These are phyloP conservation scores for Berberis vulgaris DNA, from an alignment of 164 flowering plant species.

Conservation along the genomic window DNA sequence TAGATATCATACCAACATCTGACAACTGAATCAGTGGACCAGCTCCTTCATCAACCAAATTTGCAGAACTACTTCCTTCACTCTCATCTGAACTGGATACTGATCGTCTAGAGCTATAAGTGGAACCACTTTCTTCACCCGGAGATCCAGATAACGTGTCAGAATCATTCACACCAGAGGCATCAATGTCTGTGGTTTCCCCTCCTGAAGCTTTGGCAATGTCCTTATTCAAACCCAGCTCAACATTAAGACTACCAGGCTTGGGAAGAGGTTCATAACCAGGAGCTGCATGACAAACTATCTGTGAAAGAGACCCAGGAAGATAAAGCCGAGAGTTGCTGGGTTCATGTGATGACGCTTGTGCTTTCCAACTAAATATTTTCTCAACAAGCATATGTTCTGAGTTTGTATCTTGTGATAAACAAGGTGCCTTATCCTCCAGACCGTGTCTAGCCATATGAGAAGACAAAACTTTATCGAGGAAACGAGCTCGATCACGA, in stretches of 20 bases:
- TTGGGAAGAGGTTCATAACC: constrained; percentile 96
- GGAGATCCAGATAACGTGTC: constrained; percentile 47
- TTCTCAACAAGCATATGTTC: constrained; percentile 30
- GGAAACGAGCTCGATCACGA: constrained; percentile 74
- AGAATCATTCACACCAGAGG: constrained; percentile 33
- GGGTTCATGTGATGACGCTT: constrained; percentile 22
- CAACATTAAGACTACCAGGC: constrained; percentile 57
- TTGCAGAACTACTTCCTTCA: constrained; percentile 29
- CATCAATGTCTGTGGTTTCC: constrained; percentile 22
- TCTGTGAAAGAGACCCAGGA: constrained; percentile 97
- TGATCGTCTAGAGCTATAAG: constrained; percentile 50
- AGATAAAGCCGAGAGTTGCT: constrained; percentile 56
- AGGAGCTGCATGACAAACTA: constrained; percentile 96
- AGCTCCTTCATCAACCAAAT: constrained; percentile 29
- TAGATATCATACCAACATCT: constrained; percentile 32
- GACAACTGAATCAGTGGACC: constrained; percentile 63
- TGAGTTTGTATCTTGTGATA: constrained; percentile 17
- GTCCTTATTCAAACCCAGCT: constrained; percentile 15
- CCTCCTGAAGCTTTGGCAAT: constrained; percentile 8
- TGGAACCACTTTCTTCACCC: constrained; percentile 60
- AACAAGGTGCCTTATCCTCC: constrained; percentile 20
- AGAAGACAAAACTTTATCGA: constrained; percentile 41
- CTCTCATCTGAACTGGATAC: constrained; percentile 29
- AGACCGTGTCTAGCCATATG: constrained; percentile 18
- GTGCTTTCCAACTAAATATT: constrained; percentile 36